A percentile compares a stretch with the other conserved stretches of the same genome.
Evolutionary conservation across 345 rosid species (phyloP).

Genomic region (Eutrema yunnanense): DNA sequence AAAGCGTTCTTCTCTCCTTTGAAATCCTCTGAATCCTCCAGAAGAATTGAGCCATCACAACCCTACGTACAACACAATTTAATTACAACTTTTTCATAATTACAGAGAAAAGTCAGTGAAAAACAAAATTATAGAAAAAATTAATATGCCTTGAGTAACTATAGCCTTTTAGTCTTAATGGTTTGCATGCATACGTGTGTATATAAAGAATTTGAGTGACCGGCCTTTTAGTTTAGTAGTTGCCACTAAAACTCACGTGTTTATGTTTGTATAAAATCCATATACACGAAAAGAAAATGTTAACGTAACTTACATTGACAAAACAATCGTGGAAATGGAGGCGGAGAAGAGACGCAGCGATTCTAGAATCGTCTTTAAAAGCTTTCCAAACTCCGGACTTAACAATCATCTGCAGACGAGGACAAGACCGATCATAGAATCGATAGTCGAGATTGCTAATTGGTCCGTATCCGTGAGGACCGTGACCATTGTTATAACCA

Average conservation of each 20-base stretch:
- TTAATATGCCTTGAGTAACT: not conserved
- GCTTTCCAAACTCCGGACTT: slow-evolving; percentile 58
- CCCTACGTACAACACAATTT: slow-evolving; percentile 36
- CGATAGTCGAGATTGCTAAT: slow-evolving; percentile 35
- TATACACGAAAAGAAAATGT: not conserved
- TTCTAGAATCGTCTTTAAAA: slow-evolving; percentile 52
- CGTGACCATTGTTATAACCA: slow-evolving; percentile 18
- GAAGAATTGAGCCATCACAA: slow-evolving; percentile 78
- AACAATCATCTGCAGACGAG: slow-evolving; percentile 57
- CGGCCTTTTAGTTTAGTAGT: not conserved
- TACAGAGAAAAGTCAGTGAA: not conserved
- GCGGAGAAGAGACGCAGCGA: slow-evolving; percentile 86
- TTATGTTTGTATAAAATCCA: not conserved
- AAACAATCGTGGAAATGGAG: slow-evolving; percentile 86
- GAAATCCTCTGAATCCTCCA: slow-evolving; percentile 54
- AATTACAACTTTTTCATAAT: not conserved
- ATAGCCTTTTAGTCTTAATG: not conserved
- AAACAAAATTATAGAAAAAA: not conserved
- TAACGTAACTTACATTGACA: slow-evolving; percentile 47
- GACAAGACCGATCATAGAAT: slow-evolving; percentile 62
- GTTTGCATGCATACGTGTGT: not conserved
- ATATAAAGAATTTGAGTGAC: not conserved
- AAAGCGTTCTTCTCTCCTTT: slow-evolving; percentile 64
- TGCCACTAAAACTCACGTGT: not conserved
- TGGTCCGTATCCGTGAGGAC: not conserved